Evolutionary conservation across 441 rosid genomes (phyloP).

Genomic region (Populus hybrid): DNA sequence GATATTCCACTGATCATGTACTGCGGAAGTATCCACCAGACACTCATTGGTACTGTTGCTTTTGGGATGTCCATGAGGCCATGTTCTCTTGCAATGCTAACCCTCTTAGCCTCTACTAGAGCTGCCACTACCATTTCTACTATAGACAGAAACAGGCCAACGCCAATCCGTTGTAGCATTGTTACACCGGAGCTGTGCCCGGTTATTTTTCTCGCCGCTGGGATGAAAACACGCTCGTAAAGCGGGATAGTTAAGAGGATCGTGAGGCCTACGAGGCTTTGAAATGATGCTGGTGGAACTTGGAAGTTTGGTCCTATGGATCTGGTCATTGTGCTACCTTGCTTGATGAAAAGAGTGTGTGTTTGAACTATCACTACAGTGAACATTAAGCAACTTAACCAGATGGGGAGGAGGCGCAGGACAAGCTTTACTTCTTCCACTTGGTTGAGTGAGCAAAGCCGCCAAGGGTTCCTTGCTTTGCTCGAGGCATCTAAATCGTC

Average conservation of each 20-base stretch:
- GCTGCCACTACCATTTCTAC: constrained; percentile 53
- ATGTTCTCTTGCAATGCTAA: constrained; percentile 41
- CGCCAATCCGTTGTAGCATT: constrained; percentile 71
- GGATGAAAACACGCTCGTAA: constrained; percentile 69
- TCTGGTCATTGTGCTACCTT: constrained; percentile 64
- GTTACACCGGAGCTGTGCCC: constrained; percentile 67
- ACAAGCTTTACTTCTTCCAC: constrained; percentile 83
- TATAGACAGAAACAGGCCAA: constrained; percentile 56
- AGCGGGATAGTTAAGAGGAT: constrained; percentile 52
- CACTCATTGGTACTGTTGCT: constrained; percentile 52
- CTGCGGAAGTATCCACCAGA: constrained; percentile 83
- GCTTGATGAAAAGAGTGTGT: constrained; percentile 79
- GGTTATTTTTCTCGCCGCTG: constrained; percentile 47
- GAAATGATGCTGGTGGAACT: constrained; percentile 71
- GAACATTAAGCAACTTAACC: constrained; percentile 75
- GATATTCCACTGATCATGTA: constrained; percentile 51
- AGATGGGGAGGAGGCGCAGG: constrained; percentile 65
- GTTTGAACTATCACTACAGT: constrained; percentile 50
- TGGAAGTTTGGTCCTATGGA: constrained; percentile 54
- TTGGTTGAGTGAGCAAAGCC: constrained; percentile 68
- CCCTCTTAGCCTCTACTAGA: constrained; percentile 57
- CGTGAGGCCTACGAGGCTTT: constrained; percentile 54
- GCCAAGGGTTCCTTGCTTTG: constrained; percentile 55
- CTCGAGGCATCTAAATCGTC: constrained; percentile 44
- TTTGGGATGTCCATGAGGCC: constrained; percentile 49